Base-by-base conservation (phyloP, 345 rosid species). In the Leavenworthia alabamica region DNA sequence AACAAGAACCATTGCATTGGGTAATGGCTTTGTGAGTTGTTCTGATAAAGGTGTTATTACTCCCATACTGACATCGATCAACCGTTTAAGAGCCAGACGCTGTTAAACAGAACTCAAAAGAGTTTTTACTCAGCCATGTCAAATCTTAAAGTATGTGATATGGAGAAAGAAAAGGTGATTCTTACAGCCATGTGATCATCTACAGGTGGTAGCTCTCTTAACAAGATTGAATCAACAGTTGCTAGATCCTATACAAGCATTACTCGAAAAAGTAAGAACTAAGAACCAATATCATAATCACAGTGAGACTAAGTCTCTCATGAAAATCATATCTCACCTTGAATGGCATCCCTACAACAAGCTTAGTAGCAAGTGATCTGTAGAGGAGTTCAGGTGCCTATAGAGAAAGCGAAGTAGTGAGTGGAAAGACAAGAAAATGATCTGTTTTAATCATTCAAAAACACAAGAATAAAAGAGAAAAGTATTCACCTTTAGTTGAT, bases 61-160 rank as follows among this genome's bases (percentile, higher is more conserved):
- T 41, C 99, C 99, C 96, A 93, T 83, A 74, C 96, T 89, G 53
- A 89, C 73, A 60, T 89, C 99, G 33, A 89, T 76, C 86, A 93
- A 75, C 74, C 99, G 76, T 69, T 85, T 89, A 69, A 93, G 99
- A 66, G 97, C 88, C 24, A 93, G 80, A 57, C 96, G 82, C 97
- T 93, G 88, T 61, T 36, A n/a, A 78, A 15, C 32, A 56, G 2
- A 62, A 67, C 16, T 55, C 28, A 47, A n/a, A 56, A 32, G 75
- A n/a, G 64, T 76, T 20, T 62, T 13, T 28, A 64, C 12, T 52
- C 19, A 54, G 37, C 8, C 39, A 35, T 41, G 17, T 29, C 33
- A 22, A n/a, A 52, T n/a, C 16, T 47, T 22, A n/a, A 51, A 28
- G 19, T 39, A 59, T 6, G 35, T 12, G 37, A 52, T 52, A 43